Conservation (phyloP, 2,329 filamentous ascomycete genomes). For the Fusarium floridanum region DNA sequence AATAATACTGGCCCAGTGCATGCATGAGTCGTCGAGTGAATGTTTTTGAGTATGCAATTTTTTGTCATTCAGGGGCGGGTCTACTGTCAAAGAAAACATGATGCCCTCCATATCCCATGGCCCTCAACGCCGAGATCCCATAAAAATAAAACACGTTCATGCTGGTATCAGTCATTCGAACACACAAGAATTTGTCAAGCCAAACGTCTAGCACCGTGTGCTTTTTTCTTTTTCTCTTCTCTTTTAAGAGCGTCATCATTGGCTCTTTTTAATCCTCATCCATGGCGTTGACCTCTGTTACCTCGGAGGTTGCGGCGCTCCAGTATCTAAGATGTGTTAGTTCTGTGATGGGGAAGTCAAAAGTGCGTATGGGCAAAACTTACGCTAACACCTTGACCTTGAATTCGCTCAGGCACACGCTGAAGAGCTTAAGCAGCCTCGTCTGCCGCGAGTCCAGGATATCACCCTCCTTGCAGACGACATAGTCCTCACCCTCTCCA, state of each 20-base stretch:
- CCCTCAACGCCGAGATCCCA: slow-evolving; percentile 54
- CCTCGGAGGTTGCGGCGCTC: slow-evolving; percentile 69
- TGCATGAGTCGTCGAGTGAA: slow-evolving; percentile 10
- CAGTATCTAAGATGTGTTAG: slow-evolving; percentile 64
- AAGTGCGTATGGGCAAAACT: slow-evolving; percentile 48
- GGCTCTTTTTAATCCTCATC: slow-evolving; percentile 46
- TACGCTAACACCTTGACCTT: slow-evolving; percentile 82
- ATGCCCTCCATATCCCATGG: slow-evolving; percentile 49
- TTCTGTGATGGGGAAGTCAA: slow-evolving; percentile 30
- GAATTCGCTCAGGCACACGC: slow-evolving; percentile 92
- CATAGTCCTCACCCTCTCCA: slow-evolving; percentile 72
- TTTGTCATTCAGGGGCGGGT: slow-evolving; percentile 45
- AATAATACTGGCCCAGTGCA: background rate
- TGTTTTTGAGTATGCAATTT: slow-evolving; percentile 23
- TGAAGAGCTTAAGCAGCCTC: slow-evolving; percentile 92
- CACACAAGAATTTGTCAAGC: slow-evolving; percentile 41
- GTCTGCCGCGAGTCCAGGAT: slow-evolving; percentile 92
- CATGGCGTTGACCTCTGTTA: slow-evolving; percentile 67
- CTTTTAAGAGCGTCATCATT: slow-evolving; percentile 6
- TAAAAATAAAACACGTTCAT: slow-evolving; percentile 46
- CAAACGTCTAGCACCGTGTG: slow-evolving; percentile 44
- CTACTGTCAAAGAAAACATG: slow-evolving; percentile 46
- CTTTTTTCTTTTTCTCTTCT: slow-evolving; percentile 18
- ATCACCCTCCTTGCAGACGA: slow-evolving; percentile 87
- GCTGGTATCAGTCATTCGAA: slow-evolving; percentile 53